Base-by-base conservation (phyloP, 148 eudicot species). In the Arbutus unedo region DNA sequence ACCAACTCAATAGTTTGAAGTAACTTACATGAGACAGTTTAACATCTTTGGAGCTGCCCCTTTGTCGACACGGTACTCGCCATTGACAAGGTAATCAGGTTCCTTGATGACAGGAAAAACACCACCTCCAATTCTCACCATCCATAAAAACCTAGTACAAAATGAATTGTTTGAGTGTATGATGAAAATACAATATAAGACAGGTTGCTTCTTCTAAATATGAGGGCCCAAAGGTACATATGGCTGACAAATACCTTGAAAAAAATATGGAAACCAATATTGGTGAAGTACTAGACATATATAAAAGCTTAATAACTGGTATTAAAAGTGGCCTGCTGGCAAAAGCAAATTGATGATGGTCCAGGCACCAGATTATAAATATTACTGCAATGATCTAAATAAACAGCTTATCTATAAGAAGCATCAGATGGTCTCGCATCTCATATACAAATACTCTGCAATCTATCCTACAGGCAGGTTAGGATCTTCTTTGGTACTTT, bases 121-220 rank as follows among this genome's bases (percentile, higher is more conserved):
- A 57, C 98, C 97, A 64, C 99, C 99, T 82, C 99, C 99, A 84
- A 96, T 94, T 86, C 99, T 91, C 77, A 96, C 99, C 99, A 96
- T 96, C 99, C 99, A 96, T 85, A 96, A 88, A 88, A 96, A 96
- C 73, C 99, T 96, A 83, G 53, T 15, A 85, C n/a, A 53, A 53
- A 72, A 76, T 72, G 51, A 59, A 79, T 74, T 18, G 43, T 38
- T 6, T 79, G 6, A 87, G 74, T 54, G 55, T 43, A 31, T 60
- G 71, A 55, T 25, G 41, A 81, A 51, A 50, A 14, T 15, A 51
- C 15, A 18, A 56, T 4, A 11, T 13, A 66, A 31, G 41, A 19
- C 18, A 51, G 14, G 23, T 21, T 19, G 15, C 25, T 50, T 21
- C 77, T 53, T 60, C 82, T 51, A 51, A 67, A 54, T 31, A 81